Evolutionary conservation across 768 basidiomycete species (phyloP).

Genomic region (Agaricus blazei): DNA sequence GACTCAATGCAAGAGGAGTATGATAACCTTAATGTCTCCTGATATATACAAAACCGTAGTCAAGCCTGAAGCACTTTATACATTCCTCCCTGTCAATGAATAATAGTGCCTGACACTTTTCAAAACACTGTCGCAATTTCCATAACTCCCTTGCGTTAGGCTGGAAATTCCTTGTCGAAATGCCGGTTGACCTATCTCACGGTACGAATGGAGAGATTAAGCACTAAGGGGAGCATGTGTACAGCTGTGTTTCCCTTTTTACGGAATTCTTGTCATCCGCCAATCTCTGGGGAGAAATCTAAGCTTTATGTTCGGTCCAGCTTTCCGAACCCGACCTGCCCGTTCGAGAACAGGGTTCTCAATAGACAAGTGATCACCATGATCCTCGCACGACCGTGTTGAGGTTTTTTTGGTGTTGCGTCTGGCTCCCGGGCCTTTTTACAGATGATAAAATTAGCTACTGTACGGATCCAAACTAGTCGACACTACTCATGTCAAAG

Average conservation of each 20-base stretch:
- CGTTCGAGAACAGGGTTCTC: not conserved
- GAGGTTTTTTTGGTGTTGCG: not conserved
- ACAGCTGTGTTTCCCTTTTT: not conserved
- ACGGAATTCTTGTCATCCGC: not conserved
- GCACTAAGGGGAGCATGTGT: not conserved
- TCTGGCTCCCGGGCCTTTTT: not conserved
- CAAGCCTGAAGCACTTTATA: not conserved
- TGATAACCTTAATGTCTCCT: conserved; percentile 7
- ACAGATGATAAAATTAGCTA: not conserved
- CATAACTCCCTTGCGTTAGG: not conserved
- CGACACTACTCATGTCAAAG: conserved; percentile 57
- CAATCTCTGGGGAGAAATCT: conserved; percentile 5
- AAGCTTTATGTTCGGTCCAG: conserved; percentile 2
- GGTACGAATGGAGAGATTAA: conserved; percentile 6
- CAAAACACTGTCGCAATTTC: not conserved
- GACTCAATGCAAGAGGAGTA: conserved; percentile 53
- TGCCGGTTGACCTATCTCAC: not conserved
- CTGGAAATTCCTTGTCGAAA: not conserved
- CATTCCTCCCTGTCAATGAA: not conserved
- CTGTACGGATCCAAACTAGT: conserved; percentile 23
- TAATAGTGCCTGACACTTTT: conserved; percentile 2
- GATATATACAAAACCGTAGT: not conserved
- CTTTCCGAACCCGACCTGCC: not conserved
- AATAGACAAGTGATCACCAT: not conserved
- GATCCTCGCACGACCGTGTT: not conserved